A percentile compares a stretch with the other conserved stretches of the same genome.
Conservation (phyloP, 2,329 filamentous ascomycete species). For the Colletotrichum aenigma region DNA sequence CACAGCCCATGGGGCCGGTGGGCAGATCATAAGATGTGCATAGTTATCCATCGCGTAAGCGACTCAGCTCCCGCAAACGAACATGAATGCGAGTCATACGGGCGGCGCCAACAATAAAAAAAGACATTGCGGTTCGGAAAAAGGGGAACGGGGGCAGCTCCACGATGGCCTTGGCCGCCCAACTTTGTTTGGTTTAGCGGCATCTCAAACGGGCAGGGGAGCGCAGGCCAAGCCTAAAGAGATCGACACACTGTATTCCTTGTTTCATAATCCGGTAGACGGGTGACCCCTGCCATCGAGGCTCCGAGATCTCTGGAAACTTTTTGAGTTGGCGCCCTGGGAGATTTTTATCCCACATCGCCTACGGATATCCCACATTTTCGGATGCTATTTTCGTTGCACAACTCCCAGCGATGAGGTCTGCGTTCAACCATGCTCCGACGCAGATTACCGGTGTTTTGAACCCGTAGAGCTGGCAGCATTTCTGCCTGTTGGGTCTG, state of each 20-base stretch:
- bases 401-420: background rate
- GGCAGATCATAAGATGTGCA: background rate
- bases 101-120: background rate
- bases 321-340: background rate
- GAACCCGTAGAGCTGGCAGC: slow-evolving; percentile 1
- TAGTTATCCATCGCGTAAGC: background rate
- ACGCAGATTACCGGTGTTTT: slow-evolving; percentile 8
- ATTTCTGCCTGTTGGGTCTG: background rate
- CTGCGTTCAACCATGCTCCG: background rate
- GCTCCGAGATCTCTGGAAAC: background rate
- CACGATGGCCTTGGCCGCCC: background rate
- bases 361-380: background rate
- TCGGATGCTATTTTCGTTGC: background rate
- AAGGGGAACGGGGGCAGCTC: background rate
- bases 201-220: background rate
- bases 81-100: slow-evolving; percentile 12
- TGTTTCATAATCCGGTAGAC: slow-evolving; percentile 11
- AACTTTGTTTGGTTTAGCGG: background rate
- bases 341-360: background rate
- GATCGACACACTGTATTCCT: slow-evolving; percentile 5
- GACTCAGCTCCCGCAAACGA: background rate
- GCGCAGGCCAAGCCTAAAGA: background rate
- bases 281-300: background rate
- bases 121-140: slow-evolving; percentile 6
- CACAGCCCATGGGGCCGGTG: background rate